These are phyloP conservation scores for Gyrodon lividus DNA, from an alignment of 768 basidiomycete species.

Conservation along the genomic window DNA sequence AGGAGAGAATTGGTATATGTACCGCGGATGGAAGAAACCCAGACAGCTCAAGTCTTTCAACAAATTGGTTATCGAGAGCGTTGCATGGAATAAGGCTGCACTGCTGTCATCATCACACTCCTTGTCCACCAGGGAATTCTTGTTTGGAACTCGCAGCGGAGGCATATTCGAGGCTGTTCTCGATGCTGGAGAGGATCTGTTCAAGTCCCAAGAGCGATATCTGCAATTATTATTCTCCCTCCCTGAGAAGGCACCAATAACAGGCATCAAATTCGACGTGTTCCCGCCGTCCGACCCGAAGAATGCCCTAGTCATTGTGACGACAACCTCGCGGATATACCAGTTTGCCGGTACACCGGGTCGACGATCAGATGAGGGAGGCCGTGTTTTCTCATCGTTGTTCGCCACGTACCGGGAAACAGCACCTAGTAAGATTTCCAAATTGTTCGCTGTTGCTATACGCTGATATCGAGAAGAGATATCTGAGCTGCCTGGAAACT, in stretches of 20 bases:
- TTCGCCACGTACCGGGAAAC: conserved; percentile 74
- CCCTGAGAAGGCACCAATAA: conserved; percentile 79
- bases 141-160: conserved; percentile 85
- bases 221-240: conserved; percentile 71
- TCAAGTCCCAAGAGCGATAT: conserved; percentile 85
- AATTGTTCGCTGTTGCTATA: conserved; percentile 1
- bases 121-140: conserved; percentile 78
- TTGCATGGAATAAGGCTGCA: conserved; percentile 85
- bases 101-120: conserved; percentile 62
- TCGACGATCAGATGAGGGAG: conserved; percentile 69
- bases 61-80: conserved; percentile 82
- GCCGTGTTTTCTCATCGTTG: conserved; percentile 70
- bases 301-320: conserved; percentile 70
- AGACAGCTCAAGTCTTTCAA: conserved; percentile 73
- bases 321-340: conserved; percentile 86
- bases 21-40: conserved; percentile 78
- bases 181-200: conserved; percentile 89
- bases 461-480: conserved; percentile 60
- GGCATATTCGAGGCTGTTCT: conserved; percentile 85
- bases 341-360: conserved; percentile 78
- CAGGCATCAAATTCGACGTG: conserved; percentile 81
- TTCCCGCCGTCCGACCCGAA: conserved; percentile 63
- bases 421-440: conserved; percentile 66
- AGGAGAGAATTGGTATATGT: conserved; percentile 94
- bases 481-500: conserved; percentile 82